A percentile compares a stretch with the other conserved stretches of the same genome.
These are phyloP conservation scores for Fusarium sp. DNA, from an alignment of 2,329 filamentous ascomycete genomes.

Conservation along the genomic window DNA sequence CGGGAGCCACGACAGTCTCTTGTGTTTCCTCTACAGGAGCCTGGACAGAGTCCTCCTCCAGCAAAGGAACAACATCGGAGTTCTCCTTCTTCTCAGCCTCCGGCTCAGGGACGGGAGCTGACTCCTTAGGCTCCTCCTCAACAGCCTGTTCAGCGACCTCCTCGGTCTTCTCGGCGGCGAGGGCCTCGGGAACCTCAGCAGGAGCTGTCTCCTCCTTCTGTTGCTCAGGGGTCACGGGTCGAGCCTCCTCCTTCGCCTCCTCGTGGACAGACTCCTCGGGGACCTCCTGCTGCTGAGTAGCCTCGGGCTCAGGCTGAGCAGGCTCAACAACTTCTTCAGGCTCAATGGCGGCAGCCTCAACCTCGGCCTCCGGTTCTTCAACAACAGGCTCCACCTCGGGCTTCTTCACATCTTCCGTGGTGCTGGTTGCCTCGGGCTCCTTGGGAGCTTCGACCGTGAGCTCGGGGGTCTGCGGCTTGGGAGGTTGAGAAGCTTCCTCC, in stretches of 20 bases:
- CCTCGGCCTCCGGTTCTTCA: slow-evolving; percentile 22
- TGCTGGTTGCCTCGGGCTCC: background rate
- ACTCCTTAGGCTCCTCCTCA: slow-evolving; percentile 6
- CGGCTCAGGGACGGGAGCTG: background rate
- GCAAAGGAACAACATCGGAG: slow-evolving; percentile 18
- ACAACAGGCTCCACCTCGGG: slow-evolving; percentile 12
- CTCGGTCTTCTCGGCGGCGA: slow-evolving; percentile 22
- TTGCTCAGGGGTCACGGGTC: slow-evolving; percentile 9
- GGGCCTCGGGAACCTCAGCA: slow-evolving; percentile 4
- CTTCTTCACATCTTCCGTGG: background rate
- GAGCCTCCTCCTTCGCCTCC: slow-evolving; percentile 1
- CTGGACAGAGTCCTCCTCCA: slow-evolving; percentile 25
- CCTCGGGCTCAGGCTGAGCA: slow-evolving; percentile 15
- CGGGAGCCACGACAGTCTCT: background rate
- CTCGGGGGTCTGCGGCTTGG: slow-evolving; percentile 11
- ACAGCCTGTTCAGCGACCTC: slow-evolving; percentile 6
- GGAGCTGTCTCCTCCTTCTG: slow-evolving; percentile 5
- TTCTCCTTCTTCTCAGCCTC: slow-evolving; percentile 21
- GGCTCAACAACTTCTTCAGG: slow-evolving; percentile 30
- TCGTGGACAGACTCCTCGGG: slow-evolving; percentile 12
- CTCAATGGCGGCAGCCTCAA: slow-evolving; percentile 23
- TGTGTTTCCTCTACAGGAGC: slow-evolving; percentile 20
- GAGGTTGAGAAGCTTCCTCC: slow-evolving; percentile 13
- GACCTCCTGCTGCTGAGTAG: slow-evolving; percentile 4
- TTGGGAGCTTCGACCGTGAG: slow-evolving; percentile 1